Conservation (phyloP, 257 asterid genomes). For the Plantago elongata region DNA sequence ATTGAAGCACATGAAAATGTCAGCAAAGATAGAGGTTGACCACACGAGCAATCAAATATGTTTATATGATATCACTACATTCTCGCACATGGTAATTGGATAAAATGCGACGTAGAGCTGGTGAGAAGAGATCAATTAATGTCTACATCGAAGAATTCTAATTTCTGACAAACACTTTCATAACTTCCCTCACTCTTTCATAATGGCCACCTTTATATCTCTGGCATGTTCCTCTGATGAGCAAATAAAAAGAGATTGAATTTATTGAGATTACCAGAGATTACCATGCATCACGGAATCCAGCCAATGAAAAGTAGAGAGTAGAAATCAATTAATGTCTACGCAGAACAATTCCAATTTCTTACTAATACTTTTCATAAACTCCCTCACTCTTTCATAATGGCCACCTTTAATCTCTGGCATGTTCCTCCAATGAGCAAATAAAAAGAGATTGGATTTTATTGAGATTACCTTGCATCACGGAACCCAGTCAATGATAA, state of each 20-base stretch:
- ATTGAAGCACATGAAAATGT: no score
- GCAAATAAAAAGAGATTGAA: constrained; percentile 10
- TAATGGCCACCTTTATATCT: constrained; percentile 1
- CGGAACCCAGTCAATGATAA: constrained; percentile 96
- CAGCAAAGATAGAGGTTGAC: no score
- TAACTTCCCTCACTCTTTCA: background rate
- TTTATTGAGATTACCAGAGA: constrained; percentile 21
- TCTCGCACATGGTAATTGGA: background rate
- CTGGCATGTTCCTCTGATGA: background rate
- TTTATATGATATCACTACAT: no score
- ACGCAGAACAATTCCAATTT: constrained; percentile 4
- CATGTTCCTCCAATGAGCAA: constrained; percentile 5
- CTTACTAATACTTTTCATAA: background rate
- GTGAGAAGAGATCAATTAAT: background rate
- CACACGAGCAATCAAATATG: no score
- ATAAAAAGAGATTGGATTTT: constrained; percentile 6
- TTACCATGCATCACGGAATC: constrained; percentile 98
- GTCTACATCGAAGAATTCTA: constrained; percentile 5
- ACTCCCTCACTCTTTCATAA: background rate
- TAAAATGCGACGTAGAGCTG: constrained; percentile 11
- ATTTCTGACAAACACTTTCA: background rate
- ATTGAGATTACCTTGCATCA: constrained; percentile 79
- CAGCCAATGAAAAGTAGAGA: constrained; percentile 91
- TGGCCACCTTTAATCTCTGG: background rate
- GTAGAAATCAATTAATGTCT: background rate